phyloP scores from a whole-genome alignment of 441 rosid species.

The Syzygium syzygioides region DNA sequence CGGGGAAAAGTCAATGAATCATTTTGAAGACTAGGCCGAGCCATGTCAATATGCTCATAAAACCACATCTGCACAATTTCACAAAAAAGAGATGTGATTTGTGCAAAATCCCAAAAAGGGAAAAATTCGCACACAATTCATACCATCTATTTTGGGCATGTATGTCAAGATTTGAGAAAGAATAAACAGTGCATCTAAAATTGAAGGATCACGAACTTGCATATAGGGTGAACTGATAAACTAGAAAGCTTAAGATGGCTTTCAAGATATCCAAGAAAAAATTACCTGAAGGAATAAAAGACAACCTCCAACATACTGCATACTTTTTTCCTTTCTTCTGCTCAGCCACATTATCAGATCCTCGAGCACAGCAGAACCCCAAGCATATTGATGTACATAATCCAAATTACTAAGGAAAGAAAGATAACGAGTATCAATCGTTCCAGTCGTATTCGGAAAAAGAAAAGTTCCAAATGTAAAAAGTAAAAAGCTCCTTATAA shows the following conservation, averaged over 20 bases:
- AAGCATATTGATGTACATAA: constrained; percentile 21
- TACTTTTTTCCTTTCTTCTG: constrained; percentile 27
- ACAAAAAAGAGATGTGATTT: background rate
- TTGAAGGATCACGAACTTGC: background rate
- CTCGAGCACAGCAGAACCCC: constrained; percentile 40
- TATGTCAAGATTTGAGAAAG: background rate
- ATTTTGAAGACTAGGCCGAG: constrained; percentile 25
- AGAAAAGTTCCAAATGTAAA: constrained; percentile 29
- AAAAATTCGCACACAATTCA: background rate
- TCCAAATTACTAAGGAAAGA: constrained; percentile 22
- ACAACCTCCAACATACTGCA: constrained; percentile 36
- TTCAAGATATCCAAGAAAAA: background rate
- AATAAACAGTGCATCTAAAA: background rate
- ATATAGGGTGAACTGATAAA: background rate
- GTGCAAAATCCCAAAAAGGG: background rate
- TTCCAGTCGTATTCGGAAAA: constrained; percentile 28
- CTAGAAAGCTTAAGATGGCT: background rate
- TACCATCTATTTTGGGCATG: background rate
- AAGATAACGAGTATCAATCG: constrained; percentile 32
- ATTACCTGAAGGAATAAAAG: constrained; percentile 40
- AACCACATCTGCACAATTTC: constrained; percentile 26
- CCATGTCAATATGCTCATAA: constrained; percentile 39
- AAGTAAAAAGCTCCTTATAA: constrained; percentile 30
- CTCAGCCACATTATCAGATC: constrained; percentile 27
- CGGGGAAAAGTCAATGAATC: constrained; percentile 24